These are phyloP conservation scores for Fusarium pseudocircinatum DNA, from an alignment of 2,329 filamentous ascomycete species.

Conservation along the genomic window DNA sequence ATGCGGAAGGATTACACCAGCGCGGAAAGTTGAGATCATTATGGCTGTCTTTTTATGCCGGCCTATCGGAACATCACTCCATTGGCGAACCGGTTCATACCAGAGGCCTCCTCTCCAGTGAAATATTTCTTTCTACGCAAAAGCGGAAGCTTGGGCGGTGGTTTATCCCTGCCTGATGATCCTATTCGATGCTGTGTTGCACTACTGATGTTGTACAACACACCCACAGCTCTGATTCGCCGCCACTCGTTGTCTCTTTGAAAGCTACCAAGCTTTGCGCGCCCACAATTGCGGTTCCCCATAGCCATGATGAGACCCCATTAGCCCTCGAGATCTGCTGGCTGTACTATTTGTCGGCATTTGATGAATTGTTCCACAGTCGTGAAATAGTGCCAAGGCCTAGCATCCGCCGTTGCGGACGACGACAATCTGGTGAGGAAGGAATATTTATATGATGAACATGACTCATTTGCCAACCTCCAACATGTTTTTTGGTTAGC, in stretches of 20 bases:
- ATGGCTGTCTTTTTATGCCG: too few relatives aligned
- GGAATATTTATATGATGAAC: too few relatives aligned
- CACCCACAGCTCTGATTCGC: background rate
- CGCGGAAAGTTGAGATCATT: too few relatives aligned
- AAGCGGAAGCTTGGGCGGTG: background rate
- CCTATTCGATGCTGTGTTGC: background rate
- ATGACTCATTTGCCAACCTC: too few relatives aligned
- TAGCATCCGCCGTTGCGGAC: background rate
- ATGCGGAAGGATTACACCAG: too few relatives aligned
- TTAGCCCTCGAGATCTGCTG: too few relatives aligned
- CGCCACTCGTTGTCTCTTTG: background rate
- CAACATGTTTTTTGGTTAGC: too few relatives aligned
- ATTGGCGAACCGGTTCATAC: too few relatives aligned
- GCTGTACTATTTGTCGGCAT: background rate
- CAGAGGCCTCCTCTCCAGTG: background rate
- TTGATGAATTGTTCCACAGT: background rate
- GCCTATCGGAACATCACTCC: too few relatives aligned
- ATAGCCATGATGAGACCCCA: background rate
- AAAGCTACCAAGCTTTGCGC: too few relatives aligned
- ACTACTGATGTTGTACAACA: background rate
- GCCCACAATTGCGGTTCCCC: background rate
- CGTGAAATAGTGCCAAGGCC: background rate
- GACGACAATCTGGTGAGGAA: background rate
- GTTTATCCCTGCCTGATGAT: background rate
- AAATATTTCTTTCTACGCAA: background rate